phyloP scores from a whole-genome alignment of 208 protist genomes.

The Acanthamoeba healyi region DNA sequence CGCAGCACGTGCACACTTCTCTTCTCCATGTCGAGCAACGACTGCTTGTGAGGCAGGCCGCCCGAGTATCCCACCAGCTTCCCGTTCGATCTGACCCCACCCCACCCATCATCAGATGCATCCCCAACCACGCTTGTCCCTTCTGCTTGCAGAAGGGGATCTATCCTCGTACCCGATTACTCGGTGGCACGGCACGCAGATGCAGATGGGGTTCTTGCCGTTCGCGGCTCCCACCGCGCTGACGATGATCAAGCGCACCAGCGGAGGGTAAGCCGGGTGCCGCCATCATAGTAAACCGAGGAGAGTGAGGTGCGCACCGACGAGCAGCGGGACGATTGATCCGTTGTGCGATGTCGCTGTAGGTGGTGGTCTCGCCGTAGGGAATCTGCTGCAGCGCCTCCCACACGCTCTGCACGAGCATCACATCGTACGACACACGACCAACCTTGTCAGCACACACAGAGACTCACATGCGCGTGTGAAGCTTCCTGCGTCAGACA shows the following conservation, averaged over 20 bases:
- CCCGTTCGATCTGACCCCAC: not conserved
- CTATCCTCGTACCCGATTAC: not conserved
- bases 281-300: not conserved
- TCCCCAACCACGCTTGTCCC: not conserved
- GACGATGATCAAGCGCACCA: not conserved
- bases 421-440: no score
- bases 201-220: conserved; percentile 52
- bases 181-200: conserved; percentile 39
- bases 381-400: conserved; percentile 39
- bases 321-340: not conserved
- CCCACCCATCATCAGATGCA: not conserved
- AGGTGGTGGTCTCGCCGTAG: conserved; percentile 32
- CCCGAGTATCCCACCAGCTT: conserved; percentile 13
- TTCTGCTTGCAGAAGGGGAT: not conserved
- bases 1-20: not conserved
- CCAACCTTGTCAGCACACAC: no score
- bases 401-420: conserved; percentile 15
- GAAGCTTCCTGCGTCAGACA: no score
- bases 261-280: no score
- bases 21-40: conserved; percentile 23
- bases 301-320: not conserved
- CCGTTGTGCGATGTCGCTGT: not conserved
- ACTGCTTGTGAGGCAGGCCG: conserved; percentile 15
- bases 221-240: conserved; percentile 38
- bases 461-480: no score